phyloP scores from a whole-genome alignment of 1,284 basidiomycete genomes.

The Inonotus obliquus region DNA sequence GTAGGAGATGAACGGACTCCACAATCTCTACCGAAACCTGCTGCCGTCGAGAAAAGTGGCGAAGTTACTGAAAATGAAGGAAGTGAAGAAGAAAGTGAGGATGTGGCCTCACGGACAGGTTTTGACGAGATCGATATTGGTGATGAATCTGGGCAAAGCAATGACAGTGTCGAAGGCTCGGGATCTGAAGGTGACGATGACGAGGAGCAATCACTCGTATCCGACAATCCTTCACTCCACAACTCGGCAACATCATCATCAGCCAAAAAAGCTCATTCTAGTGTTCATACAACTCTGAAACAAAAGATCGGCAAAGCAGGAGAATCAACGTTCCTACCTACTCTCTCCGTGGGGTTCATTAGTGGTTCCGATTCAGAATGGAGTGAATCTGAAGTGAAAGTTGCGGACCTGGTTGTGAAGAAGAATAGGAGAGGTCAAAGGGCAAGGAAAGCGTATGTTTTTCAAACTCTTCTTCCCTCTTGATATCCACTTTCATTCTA shows the following conservation, averaged over 20 bases:
- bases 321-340: slow-evolving; percentile 83
- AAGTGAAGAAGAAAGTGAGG: slow-evolving; percentile 13
- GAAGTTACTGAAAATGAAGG: slow-evolving; percentile 12
- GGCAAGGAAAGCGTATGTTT: slow-evolving; percentile 85
- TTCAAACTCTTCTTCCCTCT: slow-evolving; percentile 13
- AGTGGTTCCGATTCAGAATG: slow-evolving; percentile 74
- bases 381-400: slow-evolving; percentile 61
- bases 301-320: slow-evolving; percentile 24
- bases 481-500: neutral
- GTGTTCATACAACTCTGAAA: slow-evolving; percentile 14
- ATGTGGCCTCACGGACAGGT: slow-evolving; percentile 10
- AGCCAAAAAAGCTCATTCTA: slow-evolving; percentile 15
- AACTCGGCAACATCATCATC: slow-evolving; percentile 13
- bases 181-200: slow-evolving; percentile 37
- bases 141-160: slow-evolving; percentile 25
- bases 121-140: slow-evolving; percentile 22
- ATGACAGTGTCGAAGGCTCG: slow-evolving; percentile 29
- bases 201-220: slow-evolving; percentile 22
- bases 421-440: slow-evolving; percentile 93
- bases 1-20: slow-evolving; percentile 23
- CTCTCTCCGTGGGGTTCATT: slow-evolving; percentile 80
- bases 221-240: slow-evolving; percentile 16
- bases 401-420: slow-evolving; percentile 50
- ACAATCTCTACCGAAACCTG: slow-evolving; percentile 20
- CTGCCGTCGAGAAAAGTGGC: slow-evolving; percentile 22